Conservation (phyloP, 208 protist species). For the Crithidia brevicula region DNA sequence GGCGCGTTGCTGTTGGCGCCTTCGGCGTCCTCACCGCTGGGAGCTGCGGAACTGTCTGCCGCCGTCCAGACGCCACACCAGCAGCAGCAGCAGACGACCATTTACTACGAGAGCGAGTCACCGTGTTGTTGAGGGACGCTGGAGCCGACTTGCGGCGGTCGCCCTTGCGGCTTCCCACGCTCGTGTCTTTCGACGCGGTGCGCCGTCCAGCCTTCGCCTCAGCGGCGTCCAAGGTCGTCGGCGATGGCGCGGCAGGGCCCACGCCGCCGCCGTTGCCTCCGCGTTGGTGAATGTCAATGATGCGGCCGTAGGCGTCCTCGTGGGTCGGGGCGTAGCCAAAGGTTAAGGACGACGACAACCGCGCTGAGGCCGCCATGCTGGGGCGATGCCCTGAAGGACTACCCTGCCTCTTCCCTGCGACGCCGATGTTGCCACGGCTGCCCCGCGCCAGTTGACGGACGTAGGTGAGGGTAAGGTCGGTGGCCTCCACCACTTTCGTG, state of each 20-base stretch:
- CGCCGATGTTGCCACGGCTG: neutral
- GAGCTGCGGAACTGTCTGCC: slow-evolving; percentile 12
- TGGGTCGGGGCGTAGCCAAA: neutral
- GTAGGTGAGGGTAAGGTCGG: slow-evolving; percentile 39
- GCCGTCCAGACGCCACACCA: neutral
- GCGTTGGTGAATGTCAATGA: slow-evolving; percentile 20
- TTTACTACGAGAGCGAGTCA: neutral
- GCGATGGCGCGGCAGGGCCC: neutral
- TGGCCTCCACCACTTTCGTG: slow-evolving; percentile 55
- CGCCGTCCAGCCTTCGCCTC: neutral
- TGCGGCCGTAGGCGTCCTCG: neutral
- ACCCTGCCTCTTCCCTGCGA: neutral
- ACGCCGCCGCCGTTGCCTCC: neutral
- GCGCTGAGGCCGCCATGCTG: neutral
- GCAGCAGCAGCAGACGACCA: neutral
- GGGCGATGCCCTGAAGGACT: slow-evolving; percentile 6
- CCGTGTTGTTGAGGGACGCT: neutral
- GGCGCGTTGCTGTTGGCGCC: neutral
- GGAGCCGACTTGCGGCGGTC: slow-evolving; percentile 12
- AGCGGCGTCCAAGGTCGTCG: too few relatives aligned
- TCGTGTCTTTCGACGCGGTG: neutral
- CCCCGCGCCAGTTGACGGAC: slow-evolving; percentile 29
- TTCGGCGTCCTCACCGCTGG: neutral
- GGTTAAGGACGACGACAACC: slow-evolving; percentile 11
- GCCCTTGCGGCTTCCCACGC: neutral